These are phyloP conservation scores for Saccharomycopsis sp. DNA, from an alignment of 805 yeast genomes.

Conservation along the genomic window DNA sequence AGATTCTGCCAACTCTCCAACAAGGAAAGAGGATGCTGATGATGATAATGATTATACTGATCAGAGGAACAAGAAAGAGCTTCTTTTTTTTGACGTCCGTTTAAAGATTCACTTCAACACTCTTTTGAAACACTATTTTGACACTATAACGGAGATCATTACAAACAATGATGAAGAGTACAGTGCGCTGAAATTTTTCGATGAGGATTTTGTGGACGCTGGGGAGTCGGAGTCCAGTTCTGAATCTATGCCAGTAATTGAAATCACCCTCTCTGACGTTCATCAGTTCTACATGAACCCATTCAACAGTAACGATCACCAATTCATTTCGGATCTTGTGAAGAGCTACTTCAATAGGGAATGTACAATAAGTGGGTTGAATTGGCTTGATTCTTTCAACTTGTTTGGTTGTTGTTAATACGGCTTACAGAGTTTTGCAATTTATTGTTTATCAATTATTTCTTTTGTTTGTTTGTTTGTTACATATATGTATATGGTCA, in stretches of 20 bases:
- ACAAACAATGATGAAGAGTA: conserved; percentile 8
- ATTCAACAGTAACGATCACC: conserved; percentile 8
- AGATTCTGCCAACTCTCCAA: background rate
- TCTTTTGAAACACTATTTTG: background rate
- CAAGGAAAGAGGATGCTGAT: no score
- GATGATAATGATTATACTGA: no score
- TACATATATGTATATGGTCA: background rate
- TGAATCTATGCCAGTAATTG: conserved; percentile 4
- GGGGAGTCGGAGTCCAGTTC: no score
- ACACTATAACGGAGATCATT: conserved; percentile 2
- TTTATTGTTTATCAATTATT: background rate
- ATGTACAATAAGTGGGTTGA: background rate
- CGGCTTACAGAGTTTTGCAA: no score
- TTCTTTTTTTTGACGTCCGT: no score
- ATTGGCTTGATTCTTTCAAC: no score
- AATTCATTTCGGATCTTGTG: conserved; percentile 5
- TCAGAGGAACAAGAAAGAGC: no score
- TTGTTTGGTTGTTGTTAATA: background rate
- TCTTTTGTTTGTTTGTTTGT: background rate
- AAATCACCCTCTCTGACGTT: conserved; percentile 10
- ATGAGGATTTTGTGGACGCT: no score
- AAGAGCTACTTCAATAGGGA: conserved; percentile 1
- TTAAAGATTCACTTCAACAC: conserved; percentile 2
- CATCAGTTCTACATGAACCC: conserved; percentile 14
- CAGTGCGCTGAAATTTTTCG: background rate